Evolutionary conservation across 139 green algal genomes (phyloP).

Genomic region (Penium margaritaceum): DNA sequence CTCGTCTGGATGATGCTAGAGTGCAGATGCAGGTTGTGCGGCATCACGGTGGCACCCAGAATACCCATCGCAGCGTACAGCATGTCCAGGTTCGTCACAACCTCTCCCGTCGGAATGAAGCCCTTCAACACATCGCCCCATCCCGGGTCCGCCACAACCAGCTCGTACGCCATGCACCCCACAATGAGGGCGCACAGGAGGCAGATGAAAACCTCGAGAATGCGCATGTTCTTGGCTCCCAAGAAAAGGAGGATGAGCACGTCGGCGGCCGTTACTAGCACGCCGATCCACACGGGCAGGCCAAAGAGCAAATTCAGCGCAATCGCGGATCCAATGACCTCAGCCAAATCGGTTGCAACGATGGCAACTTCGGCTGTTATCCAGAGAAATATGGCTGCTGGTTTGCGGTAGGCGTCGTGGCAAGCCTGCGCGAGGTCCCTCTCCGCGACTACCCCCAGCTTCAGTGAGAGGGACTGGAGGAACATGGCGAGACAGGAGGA

Average conservation of each 20-base stretch:
- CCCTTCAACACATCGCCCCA: slow-evolving; percentile 20
- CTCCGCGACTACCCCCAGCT: slow-evolving; percentile 53
- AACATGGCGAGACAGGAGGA: slow-evolving; percentile 54
- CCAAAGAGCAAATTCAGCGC: slow-evolving; percentile 52
- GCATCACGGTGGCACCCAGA: slow-evolving; percentile 43
- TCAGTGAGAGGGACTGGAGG: slow-evolving; percentile 55
- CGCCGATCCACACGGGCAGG: slow-evolving; percentile 47
- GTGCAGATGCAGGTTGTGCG: slow-evolving; percentile 82
- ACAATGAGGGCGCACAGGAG: slow-evolving; percentile 19
- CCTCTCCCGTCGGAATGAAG: slow-evolving; percentile 1
- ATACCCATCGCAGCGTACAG: slow-evolving; percentile 36
- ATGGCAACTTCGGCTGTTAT: slow-evolving; percentile 59
- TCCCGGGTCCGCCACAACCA: slow-evolving; percentile 7
- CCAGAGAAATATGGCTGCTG: slow-evolving; percentile 51
- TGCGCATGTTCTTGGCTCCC: slow-evolving; percentile 15
- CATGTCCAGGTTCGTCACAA: slow-evolving; percentile 27
- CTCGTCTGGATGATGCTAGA: slow-evolving; percentile 51
- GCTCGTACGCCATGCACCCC: slow-evolving; percentile 34
- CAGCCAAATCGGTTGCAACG: slow-evolving; percentile 55
- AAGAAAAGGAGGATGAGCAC: slow-evolving; percentile 34
- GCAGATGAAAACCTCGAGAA: slow-evolving; percentile 32
- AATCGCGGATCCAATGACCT: slow-evolving; percentile 52
- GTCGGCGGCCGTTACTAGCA: slow-evolving; percentile 53
- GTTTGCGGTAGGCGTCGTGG: slow-evolving; percentile 51
- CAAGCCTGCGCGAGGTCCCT: slow-evolving; percentile 58